These are phyloP conservation scores for Trichophyton benhamiae DNA, from an alignment of 2,329 filamentous ascomycete genomes.

Conservation along the genomic window DNA sequence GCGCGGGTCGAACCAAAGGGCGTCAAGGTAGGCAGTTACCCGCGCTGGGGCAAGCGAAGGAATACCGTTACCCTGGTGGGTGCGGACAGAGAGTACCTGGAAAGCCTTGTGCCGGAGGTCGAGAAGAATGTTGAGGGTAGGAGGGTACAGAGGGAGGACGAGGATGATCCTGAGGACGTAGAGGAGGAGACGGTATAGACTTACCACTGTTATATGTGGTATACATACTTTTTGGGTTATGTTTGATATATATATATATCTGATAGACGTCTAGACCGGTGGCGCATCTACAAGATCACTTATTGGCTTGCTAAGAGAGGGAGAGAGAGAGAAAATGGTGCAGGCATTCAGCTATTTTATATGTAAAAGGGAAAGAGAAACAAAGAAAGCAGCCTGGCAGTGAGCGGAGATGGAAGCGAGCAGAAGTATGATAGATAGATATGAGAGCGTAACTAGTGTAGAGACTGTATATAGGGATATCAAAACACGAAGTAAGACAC, in stretches of 20 bases:
- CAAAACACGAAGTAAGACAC: background rate
- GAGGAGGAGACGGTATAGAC: slow-evolving; percentile 16
- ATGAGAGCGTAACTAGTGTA: background rate
- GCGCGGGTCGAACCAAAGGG: slow-evolving; percentile 59
- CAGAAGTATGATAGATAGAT: background rate
- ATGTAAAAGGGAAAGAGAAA: background rate
- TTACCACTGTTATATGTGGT: no score
- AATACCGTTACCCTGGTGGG: slow-evolving; percentile 86
- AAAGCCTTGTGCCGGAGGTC: slow-evolving; percentile 66
- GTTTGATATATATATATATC: background rate
- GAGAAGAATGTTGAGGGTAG: slow-evolving; percentile 62
- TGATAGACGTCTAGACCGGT: background rate
- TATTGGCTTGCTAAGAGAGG: background rate
- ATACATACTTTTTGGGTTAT: no score
- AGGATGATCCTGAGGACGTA: slow-evolving; percentile 44
- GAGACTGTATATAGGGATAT: slow-evolving; percentile 1
- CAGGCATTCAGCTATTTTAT: slow-evolving; percentile 1
- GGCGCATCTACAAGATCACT: no score
- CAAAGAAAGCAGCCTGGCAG: background rate
- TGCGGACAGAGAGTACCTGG: slow-evolving; percentile 62
- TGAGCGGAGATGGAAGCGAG: background rate
- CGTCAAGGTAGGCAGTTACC: slow-evolving; percentile 92
- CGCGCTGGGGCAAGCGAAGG: slow-evolving; percentile 71
- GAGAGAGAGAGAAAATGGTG: no score
- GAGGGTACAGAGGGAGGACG: slow-evolving; percentile 58